A percentile compares a stretch with the other conserved stretches of the same genome.
Evolutionary conservation across 1,284 basidiomycete genomes (phyloP).

Genomic region (Ustilago hordei): DNA sequence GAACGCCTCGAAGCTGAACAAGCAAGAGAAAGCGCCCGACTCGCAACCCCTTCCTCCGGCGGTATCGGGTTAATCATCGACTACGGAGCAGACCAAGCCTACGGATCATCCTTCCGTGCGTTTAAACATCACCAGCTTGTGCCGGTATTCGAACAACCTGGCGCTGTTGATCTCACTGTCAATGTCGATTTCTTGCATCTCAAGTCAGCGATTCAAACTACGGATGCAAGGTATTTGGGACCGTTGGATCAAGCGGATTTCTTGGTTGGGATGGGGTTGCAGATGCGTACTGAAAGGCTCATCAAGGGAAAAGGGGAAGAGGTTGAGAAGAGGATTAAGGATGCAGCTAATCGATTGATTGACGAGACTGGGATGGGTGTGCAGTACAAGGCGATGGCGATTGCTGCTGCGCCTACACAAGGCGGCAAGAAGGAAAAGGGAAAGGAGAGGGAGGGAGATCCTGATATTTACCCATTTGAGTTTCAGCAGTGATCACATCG

Average conservation of each 20-base stretch:
- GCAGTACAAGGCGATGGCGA: slow-evolving; percentile 74
- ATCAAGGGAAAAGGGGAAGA: slow-evolving; percentile 73
- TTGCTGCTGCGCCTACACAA: slow-evolving; percentile 44
- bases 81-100: slow-evolving; percentile 83
- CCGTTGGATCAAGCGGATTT: slow-evolving; percentile 80
- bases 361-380: slow-evolving; percentile 74
- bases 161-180: slow-evolving; percentile 89
- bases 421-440: not conserved
- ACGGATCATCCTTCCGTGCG: slow-evolving; percentile 85
- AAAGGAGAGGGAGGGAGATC: not conserved
- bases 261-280: slow-evolving; percentile 75
- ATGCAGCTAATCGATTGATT: slow-evolving; percentile 73
- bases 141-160: slow-evolving; percentile 85
- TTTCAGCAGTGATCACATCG: slow-evolving; percentile 10
- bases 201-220: slow-evolving; percentile 77
- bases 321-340: slow-evolving; percentile 72
- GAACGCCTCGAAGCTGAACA: slow-evolving; percentile 12
- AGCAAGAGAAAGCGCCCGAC: slow-evolving; percentile 7
- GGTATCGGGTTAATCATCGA: slow-evolving; percentile 89
- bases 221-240: slow-evolving; percentile 73
- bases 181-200: slow-evolving; percentile 96
- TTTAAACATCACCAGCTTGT: slow-evolving; percentile 89
- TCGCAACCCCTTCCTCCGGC: slow-evolving; percentile 69
- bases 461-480: slow-evolving; percentile 32
- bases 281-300: slow-evolving; percentile 75